phyloP scores from a whole-genome alignment of 495 filamentous ascomycete species.

The Penicillium arizonense region DNA sequence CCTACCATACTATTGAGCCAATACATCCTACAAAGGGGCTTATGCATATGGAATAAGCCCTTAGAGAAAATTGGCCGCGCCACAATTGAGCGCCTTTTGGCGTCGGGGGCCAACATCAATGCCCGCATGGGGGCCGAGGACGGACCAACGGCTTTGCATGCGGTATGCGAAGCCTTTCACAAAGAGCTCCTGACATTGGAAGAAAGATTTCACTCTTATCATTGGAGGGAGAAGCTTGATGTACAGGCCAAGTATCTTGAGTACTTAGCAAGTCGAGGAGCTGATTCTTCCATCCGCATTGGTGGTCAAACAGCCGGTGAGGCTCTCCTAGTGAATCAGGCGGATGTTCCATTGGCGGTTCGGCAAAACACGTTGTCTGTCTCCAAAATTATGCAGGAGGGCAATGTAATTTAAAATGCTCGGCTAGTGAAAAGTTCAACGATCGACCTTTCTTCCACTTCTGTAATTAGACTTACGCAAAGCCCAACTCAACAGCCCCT shows the following conservation, averaged over 20 bases:
- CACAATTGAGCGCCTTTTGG: conserved; percentile 1
- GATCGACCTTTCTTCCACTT: neutral
- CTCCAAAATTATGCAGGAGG: neutral
- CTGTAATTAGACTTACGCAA: too few species aligned
- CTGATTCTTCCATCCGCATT: neutral
- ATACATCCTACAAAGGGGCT: neutral
- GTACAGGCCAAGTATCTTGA: neutral
- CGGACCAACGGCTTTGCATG: conserved; percentile 1
- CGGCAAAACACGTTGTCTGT: neutral
- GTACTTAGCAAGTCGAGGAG: neutral
- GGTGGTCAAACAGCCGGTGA: conserved; percentile 1
- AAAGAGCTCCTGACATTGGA: neutral
- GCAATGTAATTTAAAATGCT: conserved; percentile 1
- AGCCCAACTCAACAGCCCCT: too few species aligned
- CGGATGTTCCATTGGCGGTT: neutral
- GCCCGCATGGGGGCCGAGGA: neutral
- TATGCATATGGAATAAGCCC: neutral
- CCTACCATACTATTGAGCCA: neutral
- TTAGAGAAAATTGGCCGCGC: neutral
- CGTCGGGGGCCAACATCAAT: neutral
- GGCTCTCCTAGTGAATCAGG: neutral
- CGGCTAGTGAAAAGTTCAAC: neutral
- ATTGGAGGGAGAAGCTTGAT: neutral
- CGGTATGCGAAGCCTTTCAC: neutral
- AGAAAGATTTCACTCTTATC: neutral